These are phyloP conservation scores for Nepenthes mirabilis DNA, from an alignment of 148 eudicot species.

Conservation along the genomic window DNA sequence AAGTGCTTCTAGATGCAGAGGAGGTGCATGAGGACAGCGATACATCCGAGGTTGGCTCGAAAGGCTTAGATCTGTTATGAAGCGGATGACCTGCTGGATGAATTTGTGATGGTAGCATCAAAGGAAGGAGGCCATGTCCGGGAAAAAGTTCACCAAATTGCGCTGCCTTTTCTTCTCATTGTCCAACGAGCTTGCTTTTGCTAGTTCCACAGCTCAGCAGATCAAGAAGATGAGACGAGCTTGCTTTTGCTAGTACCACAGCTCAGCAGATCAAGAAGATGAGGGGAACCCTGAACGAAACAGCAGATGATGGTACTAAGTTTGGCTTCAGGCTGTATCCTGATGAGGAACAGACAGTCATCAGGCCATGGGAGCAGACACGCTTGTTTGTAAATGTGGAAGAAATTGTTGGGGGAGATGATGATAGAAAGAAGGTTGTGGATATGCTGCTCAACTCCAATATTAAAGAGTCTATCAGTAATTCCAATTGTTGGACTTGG, in stretches of 20 bases:
- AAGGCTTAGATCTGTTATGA: slow-evolving; percentile 10
- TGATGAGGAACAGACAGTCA: background rate
- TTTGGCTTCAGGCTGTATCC: slow-evolving; percentile 1
- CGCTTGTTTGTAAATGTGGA: slow-evolving; percentile 9
- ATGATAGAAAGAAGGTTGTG: slow-evolving; percentile 11
- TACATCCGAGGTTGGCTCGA: slow-evolving; percentile 1
- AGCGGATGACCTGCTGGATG: slow-evolving; percentile 14
- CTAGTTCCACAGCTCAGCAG: background rate
- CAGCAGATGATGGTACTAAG: slow-evolving; percentile 1
- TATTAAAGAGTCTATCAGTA: slow-evolving; percentile 3
- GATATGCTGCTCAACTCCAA: slow-evolving; percentile 9
- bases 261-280: slow-evolving; percentile 1
- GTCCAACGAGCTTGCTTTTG: slow-evolving; percentile 2
- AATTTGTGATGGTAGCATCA: background rate
- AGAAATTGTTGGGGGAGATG: slow-evolving; percentile 21
- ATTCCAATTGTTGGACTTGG: slow-evolving; percentile 23
- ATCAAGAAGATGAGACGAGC: slow-evolving; percentile 2
- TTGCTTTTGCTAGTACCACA: background rate
- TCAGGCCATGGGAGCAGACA: slow-evolving; percentile 6
- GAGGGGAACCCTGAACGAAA: slow-evolving; percentile 7
- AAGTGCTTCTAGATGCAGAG: slow-evolving; percentile 7
- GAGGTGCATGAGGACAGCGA: background rate
- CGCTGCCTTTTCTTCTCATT: slow-evolving; percentile 4
- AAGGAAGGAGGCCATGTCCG: background rate
- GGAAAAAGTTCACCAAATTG: background rate